Conservation (phyloP, 805 yeast genomes). For the Suhomyces emberorum region DNA sequence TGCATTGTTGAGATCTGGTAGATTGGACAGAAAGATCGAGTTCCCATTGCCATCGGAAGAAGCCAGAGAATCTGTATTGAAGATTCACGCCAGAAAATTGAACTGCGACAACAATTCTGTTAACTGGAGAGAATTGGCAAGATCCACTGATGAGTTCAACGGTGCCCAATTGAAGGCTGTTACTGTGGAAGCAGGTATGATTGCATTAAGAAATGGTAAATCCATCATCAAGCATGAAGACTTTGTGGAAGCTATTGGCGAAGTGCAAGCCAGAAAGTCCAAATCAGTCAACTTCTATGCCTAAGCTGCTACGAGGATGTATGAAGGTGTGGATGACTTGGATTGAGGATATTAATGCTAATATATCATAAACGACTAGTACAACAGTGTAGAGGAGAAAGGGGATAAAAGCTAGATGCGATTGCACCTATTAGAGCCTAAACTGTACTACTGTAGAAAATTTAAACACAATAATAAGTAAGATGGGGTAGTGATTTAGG, state of each 20-base stretch:
- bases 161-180: constrained; percentile 99
- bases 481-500: no score
- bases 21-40: constrained; percentile 97
- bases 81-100: constrained; percentile 96
- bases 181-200: constrained; percentile 99
- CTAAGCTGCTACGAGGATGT: no score
- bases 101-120: constrained; percentile 80
- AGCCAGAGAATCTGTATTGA: constrained; percentile 93
- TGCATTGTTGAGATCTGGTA: constrained; percentile 95
- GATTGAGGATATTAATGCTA: no score
- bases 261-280: constrained; percentile 95
- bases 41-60: constrained; percentile 98
- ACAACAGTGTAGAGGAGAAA: no score
- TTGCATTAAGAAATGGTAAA: constrained; percentile 94
- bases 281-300: constrained; percentile 97
- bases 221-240: constrained; percentile 92
- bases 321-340: no score
- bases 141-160: constrained; percentile 97
- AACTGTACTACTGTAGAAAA: no score
- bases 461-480: no score
- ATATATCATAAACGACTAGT: no score
- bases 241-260: constrained; percentile 96
- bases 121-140: constrained; percentile 97
- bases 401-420: no score
- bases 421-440: no score